Conservation (phyloP, 164 flowering plant species). For the Saururus chinensis region DNA sequence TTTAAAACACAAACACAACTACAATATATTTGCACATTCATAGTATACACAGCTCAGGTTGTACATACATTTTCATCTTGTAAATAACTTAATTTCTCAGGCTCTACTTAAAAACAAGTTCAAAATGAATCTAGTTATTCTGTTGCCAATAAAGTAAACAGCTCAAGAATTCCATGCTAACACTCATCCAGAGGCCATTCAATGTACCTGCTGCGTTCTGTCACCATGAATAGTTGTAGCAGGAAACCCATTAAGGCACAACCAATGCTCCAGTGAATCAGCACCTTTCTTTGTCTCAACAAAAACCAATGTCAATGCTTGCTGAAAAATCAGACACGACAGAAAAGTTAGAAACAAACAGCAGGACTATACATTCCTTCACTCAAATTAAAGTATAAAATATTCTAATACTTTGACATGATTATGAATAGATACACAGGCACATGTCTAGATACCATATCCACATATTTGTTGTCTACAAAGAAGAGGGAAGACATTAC, state of each 20-base stretch:
- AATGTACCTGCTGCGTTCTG: slow-evolving; percentile 44
- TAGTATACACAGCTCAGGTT: neutral
- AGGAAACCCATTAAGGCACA: slow-evolving; percentile 38
- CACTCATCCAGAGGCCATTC: neutral
- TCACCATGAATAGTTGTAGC: slow-evolving; percentile 63
- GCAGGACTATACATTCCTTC: neutral
- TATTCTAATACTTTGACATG: neutral
- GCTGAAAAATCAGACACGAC: slow-evolving; percentile 19
- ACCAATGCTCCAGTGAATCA: slow-evolving; percentile 41
- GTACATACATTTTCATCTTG: neutral
- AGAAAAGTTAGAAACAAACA: neutral
- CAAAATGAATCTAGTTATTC: neutral
- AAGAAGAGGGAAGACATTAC: neutral
- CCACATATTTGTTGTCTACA: neutral
- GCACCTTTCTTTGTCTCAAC: slow-evolving; percentile 62
- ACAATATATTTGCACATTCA: too few relatives aligned
- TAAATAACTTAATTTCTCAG: too few relatives aligned
- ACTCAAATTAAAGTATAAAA: neutral
- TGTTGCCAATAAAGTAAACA: neutral
- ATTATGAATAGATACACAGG: neutral
- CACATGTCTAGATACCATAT: too few relatives aligned
- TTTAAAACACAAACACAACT: too few relatives aligned
- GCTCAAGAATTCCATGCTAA: neutral
- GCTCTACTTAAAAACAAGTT: neutral
- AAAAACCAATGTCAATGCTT: slow-evolving; percentile 44